A percentile compares a stretch with the other conserved stretches of the same genome.
Evolutionary conservation across 73 alveolate species (phyloP).

Genomic region (Blepharisma japonicum): DNA sequence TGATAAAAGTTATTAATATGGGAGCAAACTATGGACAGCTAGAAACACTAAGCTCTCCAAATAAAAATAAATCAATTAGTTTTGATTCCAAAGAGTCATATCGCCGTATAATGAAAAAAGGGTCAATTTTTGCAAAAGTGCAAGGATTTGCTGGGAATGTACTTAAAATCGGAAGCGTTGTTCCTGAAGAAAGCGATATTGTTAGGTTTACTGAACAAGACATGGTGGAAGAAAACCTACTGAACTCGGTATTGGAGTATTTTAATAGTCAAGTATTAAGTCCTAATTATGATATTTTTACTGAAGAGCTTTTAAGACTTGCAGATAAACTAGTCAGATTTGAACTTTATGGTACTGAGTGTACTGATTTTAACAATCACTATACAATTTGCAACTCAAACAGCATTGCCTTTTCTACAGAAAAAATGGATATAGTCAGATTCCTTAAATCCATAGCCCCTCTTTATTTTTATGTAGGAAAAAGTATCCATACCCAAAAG

Average conservation of each 20-base stretch:
- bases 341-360: constrained; percentile 17
- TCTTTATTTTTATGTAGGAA: neutral
- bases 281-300: constrained; percentile 2
- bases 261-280: neutral
- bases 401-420: neutral
- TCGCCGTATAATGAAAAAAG: too few species aligned
- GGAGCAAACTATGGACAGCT: too few species aligned
- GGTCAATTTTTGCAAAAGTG: too few species aligned
- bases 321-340: constrained; percentile 27
- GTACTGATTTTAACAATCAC: neutral
- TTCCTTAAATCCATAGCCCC: neutral
- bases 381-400: neutral
- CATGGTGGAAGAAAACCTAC: neutral
- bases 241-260: neutral
- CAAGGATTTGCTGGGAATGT: too few species aligned
- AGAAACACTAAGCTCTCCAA: too few species aligned
- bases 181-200: neutral
- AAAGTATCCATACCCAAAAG: neutral
- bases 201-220: constrained; percentile 5
- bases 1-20: neutral
- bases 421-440: neutral
- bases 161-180: neutral
- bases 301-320: constrained; percentile 10
- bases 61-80: too few species aligned
- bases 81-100: too few species aligned